Base-by-base conservation (phyloP, 1,139 yeast genomes). In the Geotrichum carabidarum region DNA sequence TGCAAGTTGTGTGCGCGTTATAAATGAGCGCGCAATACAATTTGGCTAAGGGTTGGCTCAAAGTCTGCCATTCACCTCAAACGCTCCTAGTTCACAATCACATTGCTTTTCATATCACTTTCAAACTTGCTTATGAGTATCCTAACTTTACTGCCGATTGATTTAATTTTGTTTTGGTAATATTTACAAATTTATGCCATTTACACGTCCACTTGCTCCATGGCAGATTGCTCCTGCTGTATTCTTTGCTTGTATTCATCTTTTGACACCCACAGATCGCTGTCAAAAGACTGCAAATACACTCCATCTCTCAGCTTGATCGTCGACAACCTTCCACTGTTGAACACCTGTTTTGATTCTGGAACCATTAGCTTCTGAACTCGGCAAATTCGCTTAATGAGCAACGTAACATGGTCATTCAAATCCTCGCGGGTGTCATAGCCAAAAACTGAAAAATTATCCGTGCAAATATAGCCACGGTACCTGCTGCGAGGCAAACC, bases 381-480 rank as follows among this genome's bases (percentile, higher is more conserved):
- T 8, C 46, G 46, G 12, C 18, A n/a, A 6, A 43, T 27, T 2
- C 46, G 35, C 32, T 43, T 43, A 5, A 22, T 34, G 6, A 43
- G 35, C 17, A 43, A 9, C 34, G 27, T 27, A 8, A 30, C 35
- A 7, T 8, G 8, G 8, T 43, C 46, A n/a, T 43, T 43, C 35
- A 43, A 15, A 7, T 30, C 36, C 9, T 8, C 46, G 9, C 46
- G 14, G 9, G n/a, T 30, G 17, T 27, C 18, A 18, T 43, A 43
- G 11, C 46, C 46, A 30, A 27, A 43, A n/a, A 31, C 35, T 7
- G 30, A 8, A n/a, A 14, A 41, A 27, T 41, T 8, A 6, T 41
- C 44, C 7, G 44, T 41, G 32, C 44, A 41, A 7, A 42, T 15
- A 8, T 42, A 42, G 17, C 44, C 44, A 15, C 44, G 44, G 31